These are phyloP conservation scores for Amanita exitialis DNA, from an alignment of 768 basidiomycete genomes.

Conservation along the genomic window DNA sequence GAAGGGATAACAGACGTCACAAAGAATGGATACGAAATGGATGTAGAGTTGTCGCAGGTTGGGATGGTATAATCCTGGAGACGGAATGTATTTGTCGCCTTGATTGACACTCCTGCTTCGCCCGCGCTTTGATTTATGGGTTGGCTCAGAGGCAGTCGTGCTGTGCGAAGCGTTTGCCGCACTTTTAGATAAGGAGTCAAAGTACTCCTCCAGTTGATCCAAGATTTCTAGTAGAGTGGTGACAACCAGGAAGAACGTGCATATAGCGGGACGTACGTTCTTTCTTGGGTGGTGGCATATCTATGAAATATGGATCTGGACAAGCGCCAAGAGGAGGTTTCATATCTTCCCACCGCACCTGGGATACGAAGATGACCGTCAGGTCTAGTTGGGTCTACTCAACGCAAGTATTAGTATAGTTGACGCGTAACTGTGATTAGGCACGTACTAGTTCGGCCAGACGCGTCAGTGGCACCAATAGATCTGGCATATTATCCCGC, in stretches of 20 bases:
- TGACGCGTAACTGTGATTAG: not conserved
- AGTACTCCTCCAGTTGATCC: conserved; percentile 29
- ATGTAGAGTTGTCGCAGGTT: conserved; percentile 47
- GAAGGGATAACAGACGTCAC: conserved; percentile 53
- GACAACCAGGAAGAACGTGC: not conserved
- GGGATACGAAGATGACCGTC: conserved; percentile 53
- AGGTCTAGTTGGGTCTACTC: conserved; percentile 48
- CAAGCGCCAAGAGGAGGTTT: conserved; percentile 61
- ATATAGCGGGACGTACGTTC: conserved; percentile 31
- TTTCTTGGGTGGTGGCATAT: conserved; percentile 42
- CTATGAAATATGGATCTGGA: conserved; percentile 62
- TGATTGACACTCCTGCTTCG: not conserved
- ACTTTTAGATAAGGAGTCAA: conserved; percentile 6
- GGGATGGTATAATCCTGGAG: conserved; percentile 33
- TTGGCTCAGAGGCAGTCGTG: not conserved
- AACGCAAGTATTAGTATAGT: not conserved
- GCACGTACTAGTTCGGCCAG: conserved; percentile 57
- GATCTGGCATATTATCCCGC: conserved; percentile 48
- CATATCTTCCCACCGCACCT: conserved; percentile 61
- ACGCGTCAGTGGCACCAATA: conserved; percentile 62
- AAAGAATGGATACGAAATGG: conserved; percentile 52
- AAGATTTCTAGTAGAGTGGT: conserved; percentile 17
- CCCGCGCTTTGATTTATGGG: not conserved
- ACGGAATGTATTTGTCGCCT: not conserved
- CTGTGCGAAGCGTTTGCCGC: conserved; percentile 5